These are phyloP conservation scores for Ballota nigra DNA, from an alignment of 257 asterid species.

Conservation along the genomic window DNA sequence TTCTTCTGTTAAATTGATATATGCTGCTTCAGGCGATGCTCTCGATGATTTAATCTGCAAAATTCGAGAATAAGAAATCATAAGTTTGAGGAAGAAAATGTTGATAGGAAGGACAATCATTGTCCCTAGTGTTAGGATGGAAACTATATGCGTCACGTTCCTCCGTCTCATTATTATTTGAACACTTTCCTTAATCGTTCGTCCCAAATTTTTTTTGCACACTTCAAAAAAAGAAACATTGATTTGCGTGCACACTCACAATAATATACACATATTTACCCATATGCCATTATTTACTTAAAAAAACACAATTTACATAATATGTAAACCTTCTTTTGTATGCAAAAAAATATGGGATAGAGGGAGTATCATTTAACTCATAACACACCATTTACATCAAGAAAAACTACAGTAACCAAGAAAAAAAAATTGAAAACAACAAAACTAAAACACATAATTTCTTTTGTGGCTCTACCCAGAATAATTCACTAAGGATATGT, in stretches of 20 bases:
- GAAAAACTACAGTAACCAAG: not conserved
- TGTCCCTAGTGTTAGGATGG: no score
- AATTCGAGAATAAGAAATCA: not conserved
- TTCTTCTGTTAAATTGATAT: not conserved
- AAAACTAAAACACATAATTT: not conserved
- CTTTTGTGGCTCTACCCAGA: not conserved
- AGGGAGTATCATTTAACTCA: not conserved
- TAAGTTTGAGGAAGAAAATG: not conserved
- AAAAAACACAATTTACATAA: no score
- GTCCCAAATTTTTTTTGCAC: no score
- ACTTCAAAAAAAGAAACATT: no score
- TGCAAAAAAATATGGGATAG: no score
- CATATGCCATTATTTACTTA: no score
- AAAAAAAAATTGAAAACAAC: not conserved
- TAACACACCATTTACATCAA: not conserved
- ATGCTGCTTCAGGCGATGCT: not conserved
- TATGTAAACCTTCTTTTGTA: no score
- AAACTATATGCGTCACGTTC: no score
- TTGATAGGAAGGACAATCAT: not conserved
- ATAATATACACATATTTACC: no score
- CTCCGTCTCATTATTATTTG: no score
- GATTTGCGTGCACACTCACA: no score
- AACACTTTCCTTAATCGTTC: no score
- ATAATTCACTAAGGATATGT: not conserved
- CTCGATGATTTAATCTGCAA: conserved; percentile 21